Evolutionary conservation across 2,329 filamentous ascomycete species (phyloP).

Genomic region (Epichloe brachyelytri): DNA sequence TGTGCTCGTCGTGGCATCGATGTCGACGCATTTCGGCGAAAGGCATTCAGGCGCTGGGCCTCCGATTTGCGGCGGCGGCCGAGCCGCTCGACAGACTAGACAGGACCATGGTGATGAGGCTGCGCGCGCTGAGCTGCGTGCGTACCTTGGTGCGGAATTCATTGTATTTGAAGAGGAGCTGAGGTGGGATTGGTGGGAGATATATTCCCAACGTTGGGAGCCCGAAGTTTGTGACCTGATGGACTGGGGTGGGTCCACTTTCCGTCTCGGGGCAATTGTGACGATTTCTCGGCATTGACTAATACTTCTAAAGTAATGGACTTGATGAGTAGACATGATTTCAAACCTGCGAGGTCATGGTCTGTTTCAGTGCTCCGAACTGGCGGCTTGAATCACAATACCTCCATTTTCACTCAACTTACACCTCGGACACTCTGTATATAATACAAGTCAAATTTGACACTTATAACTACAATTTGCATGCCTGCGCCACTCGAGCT

Average conservation of each 20-base stretch:
- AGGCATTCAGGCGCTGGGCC: conserved; percentile 9
- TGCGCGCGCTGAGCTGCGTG: conserved; percentile 17
- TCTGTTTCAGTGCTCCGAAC: no score
- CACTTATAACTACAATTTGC: no score
- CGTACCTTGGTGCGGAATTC: conserved; percentile 26
- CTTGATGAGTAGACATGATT: no score
- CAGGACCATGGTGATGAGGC: conserved; percentile 22
- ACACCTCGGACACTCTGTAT: no score
- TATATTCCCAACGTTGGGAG: neutral
- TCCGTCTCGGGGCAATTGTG: neutral
- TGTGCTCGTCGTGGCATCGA: conserved; percentile 13
- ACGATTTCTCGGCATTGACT: no score
- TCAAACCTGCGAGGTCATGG: no score
- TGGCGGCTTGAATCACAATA: no score
- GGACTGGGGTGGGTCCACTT: neutral
- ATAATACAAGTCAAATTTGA: no score
- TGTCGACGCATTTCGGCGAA: conserved; percentile 21
- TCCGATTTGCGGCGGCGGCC: conserved; percentile 12
- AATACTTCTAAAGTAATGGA: no score
- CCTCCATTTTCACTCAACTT: no score
- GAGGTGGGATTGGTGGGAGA: neutral
- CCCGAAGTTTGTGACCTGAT: conserved; percentile 1
- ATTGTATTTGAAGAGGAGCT: conserved; percentile 15
- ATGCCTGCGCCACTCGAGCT: no score
- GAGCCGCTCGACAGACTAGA: conserved; percentile 24